Base-by-base conservation (phyloP, 2,329 filamentous ascomycete species). In the Juglanconis sp. region DNA sequence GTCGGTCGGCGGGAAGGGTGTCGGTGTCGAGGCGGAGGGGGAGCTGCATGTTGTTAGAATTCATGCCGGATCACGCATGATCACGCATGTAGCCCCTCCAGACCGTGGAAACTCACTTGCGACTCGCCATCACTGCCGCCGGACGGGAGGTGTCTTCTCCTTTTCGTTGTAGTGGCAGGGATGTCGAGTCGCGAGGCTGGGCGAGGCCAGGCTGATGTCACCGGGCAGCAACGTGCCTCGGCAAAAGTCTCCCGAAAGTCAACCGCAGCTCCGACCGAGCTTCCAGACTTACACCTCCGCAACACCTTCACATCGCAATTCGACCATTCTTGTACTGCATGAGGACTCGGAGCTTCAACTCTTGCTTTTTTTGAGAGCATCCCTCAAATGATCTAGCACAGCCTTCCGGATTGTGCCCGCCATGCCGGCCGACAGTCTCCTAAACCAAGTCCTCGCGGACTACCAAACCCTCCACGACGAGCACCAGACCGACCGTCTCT, bases 341-440 rank as follows among this genome's bases (percentile, higher is more conserved):
- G 5, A 44, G 5, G 44, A 17, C n/a, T 5, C 44, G 17, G 6
- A 7, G 17, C 4, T 3, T 17, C 4, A 4, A 6, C n/a, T 24
- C 5, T n/a, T 5, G 17, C n/a, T 24, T 4, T 5, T 2, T 13
- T 13, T 44, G 36, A 56, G 38, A 6, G n/a, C 13, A 63, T 35
- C 31, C 2, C 31, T 52, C 35, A 42, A 24, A 51, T 42, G 36
- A 32, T 34, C 36, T 50, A 57, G 47, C 44, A n/a, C 17, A 42
- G 31, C 9, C 15, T 46, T 35, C 24, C n/a, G 36, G 10, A 48
- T 13, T 30, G 11, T 17, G 61, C 46, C 53, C 53, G 47, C 40
- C 36, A 91, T 90, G 88, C 81, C 87, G 65, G 80, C 84, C 66
- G 87, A 91, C 71, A 81, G 82, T 64, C 79, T 90, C 57, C 80